Evolutionary conservation across 306 rosid species (phyloP), one percentile per base, ranked within the genome.

Genomic region (Ammopiptanthus mongolicus): DNA sequence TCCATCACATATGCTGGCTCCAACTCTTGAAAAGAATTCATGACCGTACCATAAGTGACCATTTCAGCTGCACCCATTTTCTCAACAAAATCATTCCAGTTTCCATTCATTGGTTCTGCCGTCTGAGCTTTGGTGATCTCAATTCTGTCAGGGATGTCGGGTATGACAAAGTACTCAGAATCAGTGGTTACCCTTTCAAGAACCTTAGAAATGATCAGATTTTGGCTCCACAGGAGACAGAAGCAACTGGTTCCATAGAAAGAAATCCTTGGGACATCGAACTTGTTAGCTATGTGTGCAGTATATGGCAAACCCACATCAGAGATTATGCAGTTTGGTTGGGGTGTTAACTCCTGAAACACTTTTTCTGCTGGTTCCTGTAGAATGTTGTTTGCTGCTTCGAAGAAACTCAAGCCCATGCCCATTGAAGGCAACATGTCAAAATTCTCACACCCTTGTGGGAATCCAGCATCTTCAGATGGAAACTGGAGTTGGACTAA

Each of bases 321-420:
- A 17, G 96, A 87, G 53, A 90, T 84, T n/a, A 91, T 84, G 84
- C 90, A 87, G 69, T 52, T 70, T 13, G 97, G 97, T 7, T 50
- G 72, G 0, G 91, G 91, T n/a, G 33, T 67, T 0, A 91, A 73
- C 11, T 59, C 65, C 2, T 67, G 18, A 5, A 89, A 81, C 63
- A 80, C 9, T 8, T 77, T 39, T 21, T 84, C 88, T 0, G 82
- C 89, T 1, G 81, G 85, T 15, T 79, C 53, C 8, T 80, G 84
- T 0, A 91, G 78, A 48, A 77, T 50, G 4, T 11, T 55, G 39
- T 48, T 48, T 1, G 73, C 58, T 39, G 87, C 82, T 0, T 2
- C 11, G 56, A 60, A 84, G 69, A 91, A 82, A 5, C 50, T 47
- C 10, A 3, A 3, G 1, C 18, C 68, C 71, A 84, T 37, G 8